These are phyloP conservation scores for Puccinia novopanici DNA, from an alignment of 1,284 basidiomycete species.

Conservation along the genomic window DNA sequence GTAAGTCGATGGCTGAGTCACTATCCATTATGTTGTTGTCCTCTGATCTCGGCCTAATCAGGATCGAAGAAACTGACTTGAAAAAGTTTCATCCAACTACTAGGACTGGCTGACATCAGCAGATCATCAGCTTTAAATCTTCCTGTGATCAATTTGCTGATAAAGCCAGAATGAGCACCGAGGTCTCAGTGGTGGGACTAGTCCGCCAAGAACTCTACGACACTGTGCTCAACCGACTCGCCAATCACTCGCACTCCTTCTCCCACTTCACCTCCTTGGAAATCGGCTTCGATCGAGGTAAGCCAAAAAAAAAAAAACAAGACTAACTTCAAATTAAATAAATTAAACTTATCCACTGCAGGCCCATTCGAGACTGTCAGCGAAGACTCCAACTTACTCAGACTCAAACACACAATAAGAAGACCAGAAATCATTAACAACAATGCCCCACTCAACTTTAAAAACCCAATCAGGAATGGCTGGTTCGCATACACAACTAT, in stretches of 20 bases:
- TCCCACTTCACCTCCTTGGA: conserved; percentile 21
- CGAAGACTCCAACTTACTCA: conserved; percentile 28
- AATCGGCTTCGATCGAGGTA: conserved; percentile 40
- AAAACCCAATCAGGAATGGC: conserved; percentile 35
- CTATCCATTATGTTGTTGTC: neutral
- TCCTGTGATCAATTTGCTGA: neutral
- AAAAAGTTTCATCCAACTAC: no score
- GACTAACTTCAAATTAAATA: neutral
- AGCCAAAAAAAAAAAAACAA: no score
- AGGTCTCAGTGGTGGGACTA: conserved; percentile 27
- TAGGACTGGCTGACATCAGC: neutral
- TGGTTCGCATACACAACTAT: conserved; percentile 2
- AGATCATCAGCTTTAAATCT: no score
- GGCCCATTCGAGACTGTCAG: conserved; percentile 24
- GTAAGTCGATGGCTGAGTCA: neutral
- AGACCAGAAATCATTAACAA: conserved; percentile 14
- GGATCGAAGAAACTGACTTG: no score
- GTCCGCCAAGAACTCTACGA: conserved; percentile 17
- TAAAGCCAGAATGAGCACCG: conserved; percentile 28
- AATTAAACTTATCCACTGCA: neutral
- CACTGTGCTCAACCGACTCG: conserved; percentile 39
- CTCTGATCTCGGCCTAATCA: neutral
- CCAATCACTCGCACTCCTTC: conserved; percentile 34
- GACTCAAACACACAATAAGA: conserved; percentile 42
- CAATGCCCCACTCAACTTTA: neutral